Conservation (phyloP, 495 filamentous ascomycete genomes). For the Xylaria nigripes region DNA sequence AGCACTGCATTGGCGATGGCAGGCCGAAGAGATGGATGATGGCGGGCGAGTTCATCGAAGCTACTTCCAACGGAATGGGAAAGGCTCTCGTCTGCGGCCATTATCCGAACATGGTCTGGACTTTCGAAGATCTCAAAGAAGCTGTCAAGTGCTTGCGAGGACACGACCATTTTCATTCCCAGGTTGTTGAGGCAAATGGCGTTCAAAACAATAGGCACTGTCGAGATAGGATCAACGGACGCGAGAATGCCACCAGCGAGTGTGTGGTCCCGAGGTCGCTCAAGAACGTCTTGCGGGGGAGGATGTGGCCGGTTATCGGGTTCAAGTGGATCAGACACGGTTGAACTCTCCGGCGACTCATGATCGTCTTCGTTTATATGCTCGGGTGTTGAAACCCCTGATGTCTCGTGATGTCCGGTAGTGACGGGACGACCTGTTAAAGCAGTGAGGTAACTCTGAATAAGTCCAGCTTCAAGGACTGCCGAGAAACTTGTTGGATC, state of each 20-base stretch:
- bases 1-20: slow-evolving; percentile 72
- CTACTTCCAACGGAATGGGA: slow-evolving; percentile 60
- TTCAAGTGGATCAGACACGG: slow-evolving; percentile 35
- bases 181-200: slow-evolving; percentile 85
- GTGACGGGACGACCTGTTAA: slow-evolving; percentile 54
- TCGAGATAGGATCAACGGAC: slow-evolving; percentile 73
- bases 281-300: slow-evolving; percentile 33
- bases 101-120: slow-evolving; percentile 73
- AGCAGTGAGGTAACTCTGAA: slow-evolving; percentile 70
- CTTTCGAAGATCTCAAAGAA: slow-evolving; percentile 96
- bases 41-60: slow-evolving; percentile 90
- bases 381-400: slow-evolving; percentile 17
- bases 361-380: slow-evolving; percentile 24
- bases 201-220: slow-evolving; percentile 79
- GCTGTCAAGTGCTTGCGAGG: slow-evolving; percentile 68
- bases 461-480: slow-evolving; percentile 87
- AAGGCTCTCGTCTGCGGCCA: slow-evolving; percentile 64
- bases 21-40: slow-evolving; percentile 76
- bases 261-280: slow-evolving; percentile 32
- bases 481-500: slow-evolving; percentile 96
- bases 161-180: slow-evolving; percentile 84
- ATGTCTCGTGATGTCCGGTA: slow-evolving; percentile 30
- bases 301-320: slow-evolving; percentile 37
- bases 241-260: slow-evolving; percentile 73
- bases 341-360: slow-evolving; percentile 28